Evolutionary conservation across 208 protist genomes (phyloP).

Genomic region (Kentomonas sorsogonicus): DNA sequence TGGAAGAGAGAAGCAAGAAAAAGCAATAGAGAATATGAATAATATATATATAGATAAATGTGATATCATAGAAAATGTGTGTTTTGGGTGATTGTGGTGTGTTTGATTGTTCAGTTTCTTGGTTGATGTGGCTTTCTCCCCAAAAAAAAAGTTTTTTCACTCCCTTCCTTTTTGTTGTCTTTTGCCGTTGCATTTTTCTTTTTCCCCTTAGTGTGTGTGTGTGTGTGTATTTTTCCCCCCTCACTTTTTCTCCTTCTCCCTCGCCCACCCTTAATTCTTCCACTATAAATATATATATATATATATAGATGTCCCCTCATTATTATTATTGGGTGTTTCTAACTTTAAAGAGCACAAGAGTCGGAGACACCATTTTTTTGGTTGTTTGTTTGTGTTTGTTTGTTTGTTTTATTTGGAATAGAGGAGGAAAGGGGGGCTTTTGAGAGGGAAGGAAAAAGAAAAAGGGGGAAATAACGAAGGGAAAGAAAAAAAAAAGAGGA

Average conservation of each 20-base stretch:
- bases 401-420: too few species aligned
- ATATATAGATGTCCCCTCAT: neutral
- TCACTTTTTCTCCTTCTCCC: neutral
- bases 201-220: too few species aligned
- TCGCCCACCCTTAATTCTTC: neutral
- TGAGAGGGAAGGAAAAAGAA: neutral
- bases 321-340: neutral
- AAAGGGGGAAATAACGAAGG: neutral
- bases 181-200: neutral
- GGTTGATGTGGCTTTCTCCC: neutral
- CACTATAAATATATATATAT: neutral
- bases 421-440: too few species aligned
- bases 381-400: too few species aligned
- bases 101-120: neutral
- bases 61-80: too few species aligned
- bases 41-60: too few species aligned
- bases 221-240: too few species aligned
- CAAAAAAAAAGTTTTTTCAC: conserved; percentile 7
- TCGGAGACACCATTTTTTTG: too few species aligned
- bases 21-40: conserved; percentile 8
- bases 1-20: conserved; percentile 8
- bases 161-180: too few species aligned
- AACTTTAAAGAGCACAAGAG: neutral
- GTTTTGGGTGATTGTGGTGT: neutral
- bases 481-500: conserved; percentile 6